Base-by-base conservation (phyloP, 176 grass and related monocot genomes). In the Poa pratensis region DNA sequence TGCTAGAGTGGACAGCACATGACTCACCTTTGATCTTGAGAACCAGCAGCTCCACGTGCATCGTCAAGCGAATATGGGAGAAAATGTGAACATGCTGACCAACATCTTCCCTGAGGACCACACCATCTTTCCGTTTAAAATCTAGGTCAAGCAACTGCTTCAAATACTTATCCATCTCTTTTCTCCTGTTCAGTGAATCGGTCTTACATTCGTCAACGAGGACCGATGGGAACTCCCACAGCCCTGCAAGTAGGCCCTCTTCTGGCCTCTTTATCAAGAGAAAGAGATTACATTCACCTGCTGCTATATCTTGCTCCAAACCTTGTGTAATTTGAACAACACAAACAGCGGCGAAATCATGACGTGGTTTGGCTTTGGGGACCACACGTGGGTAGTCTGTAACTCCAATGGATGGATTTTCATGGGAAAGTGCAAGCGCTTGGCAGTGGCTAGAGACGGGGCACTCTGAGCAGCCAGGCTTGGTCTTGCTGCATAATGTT, bases 221-320 rank as follows among this genome's bases (percentile, higher is more conserved):
- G 80, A 95, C 78, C 5, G 84, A 87, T 74, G 96, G 96, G 78
- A 98, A 98, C 84, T 98, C 96, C 96, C 96, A 98, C 26, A 98
- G 88, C 40, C 96, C 96, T 37, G 96, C 96, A 60, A 98, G 96
- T 81, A 98, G 91, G n/a, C 96, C 96, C 39, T 90, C 62, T 61
- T 95, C 87, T 49, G 96, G 96, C 82, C 96, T 92, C 81, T 95
- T 95, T 40, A 94, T 83, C 79, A 95, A 65, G 67, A 98, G 79
- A 87, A 93, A 89, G 5, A 85, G 18, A 86, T 89, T 55, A 26
- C 53, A 70, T 4, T 53, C 81, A 5, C 18, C 45, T 17, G 19
- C 14, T 59, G 60, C 4, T 1, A 24, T 58, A 69, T 82, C 45
- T 78, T 90, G 58, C 50, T 69, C 57, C 9, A 58, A 76, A 34